Conservation (phyloP, 108 stramenopile species). For the Discostella stelligeroides region DNA sequence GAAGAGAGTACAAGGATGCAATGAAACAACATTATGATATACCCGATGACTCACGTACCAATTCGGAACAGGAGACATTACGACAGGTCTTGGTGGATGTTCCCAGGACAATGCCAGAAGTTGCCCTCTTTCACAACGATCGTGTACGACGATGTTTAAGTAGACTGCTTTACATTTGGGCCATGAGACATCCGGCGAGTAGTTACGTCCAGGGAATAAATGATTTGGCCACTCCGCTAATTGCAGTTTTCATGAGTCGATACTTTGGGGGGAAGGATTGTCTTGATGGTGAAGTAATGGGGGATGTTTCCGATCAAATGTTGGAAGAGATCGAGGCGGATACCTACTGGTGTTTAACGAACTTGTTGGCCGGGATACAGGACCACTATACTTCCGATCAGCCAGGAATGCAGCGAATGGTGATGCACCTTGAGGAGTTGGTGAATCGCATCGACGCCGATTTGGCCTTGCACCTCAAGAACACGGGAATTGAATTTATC, state of each 20-base stretch:
- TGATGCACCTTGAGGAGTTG: slow-evolving; percentile 92
- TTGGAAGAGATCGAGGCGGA: slow-evolving; percentile 94
- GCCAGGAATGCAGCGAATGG: slow-evolving; percentile 98
- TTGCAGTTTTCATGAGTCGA: slow-evolving; percentile 87
- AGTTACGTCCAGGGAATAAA: slow-evolving; percentile 99
- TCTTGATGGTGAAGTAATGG: slow-evolving; percentile 67
- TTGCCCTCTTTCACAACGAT: slow-evolving; percentile 94
- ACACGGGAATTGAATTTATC: slow-evolving; percentile 85
- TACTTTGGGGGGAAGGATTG: slow-evolving; percentile 66
- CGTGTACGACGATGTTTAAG: slow-evolving; percentile 77
- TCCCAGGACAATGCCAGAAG: slow-evolving; percentile 92
- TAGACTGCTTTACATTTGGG: slow-evolving; percentile 95
- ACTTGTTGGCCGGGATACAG: slow-evolving; percentile 94
- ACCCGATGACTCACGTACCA: slow-evolving; percentile 76
- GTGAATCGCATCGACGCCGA: slow-evolving; percentile 91
- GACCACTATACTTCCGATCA: slow-evolving; percentile 98
- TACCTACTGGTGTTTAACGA: slow-evolving; percentile 96
- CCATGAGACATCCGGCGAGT: slow-evolving; percentile 95
- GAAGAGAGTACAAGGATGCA: slow-evolving; percentile 83
- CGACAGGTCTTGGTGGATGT: slow-evolving; percentile 98
- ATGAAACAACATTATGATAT: slow-evolving; percentile 85
- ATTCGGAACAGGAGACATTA: slow-evolving; percentile 93
- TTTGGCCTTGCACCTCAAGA: slow-evolving; percentile 78
- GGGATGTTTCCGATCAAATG: slow-evolving; percentile 53
- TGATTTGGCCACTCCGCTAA: slow-evolving; percentile 93